phyloP scores from a whole-genome alignment of 495 filamentous ascomycete genomes.

The Cercophora samala region DNA sequence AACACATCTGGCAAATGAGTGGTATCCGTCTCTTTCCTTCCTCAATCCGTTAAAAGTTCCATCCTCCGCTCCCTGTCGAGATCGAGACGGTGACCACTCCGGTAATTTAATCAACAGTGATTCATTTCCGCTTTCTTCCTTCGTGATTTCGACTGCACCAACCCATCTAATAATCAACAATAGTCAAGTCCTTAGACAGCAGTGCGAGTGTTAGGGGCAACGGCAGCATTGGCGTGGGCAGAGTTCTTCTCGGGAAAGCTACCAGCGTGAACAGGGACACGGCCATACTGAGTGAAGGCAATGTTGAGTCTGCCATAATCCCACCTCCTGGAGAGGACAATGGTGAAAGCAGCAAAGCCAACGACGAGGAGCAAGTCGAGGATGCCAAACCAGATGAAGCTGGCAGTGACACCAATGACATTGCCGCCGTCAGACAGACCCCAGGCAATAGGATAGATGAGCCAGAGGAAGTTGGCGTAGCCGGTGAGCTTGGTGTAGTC shows the following conservation, averaged over 20 bases:
- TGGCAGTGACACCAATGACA: slow-evolving; percentile 38
- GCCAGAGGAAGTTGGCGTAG: slow-evolving; percentile 47
- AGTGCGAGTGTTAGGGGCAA: not conserved
- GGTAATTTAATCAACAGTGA: not conserved
- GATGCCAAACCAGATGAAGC: slow-evolving; percentile 47
- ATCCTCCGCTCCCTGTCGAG: not conserved
- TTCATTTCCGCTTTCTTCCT: not conserved
- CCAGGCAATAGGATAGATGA: slow-evolving; percentile 49
- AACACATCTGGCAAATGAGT: not conserved
- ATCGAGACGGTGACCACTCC: not conserved
- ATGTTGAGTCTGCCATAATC: slow-evolving; percentile 48
- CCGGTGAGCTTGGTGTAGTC: slow-evolving; percentile 42
- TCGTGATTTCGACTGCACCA: no score
- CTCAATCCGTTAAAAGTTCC: not conserved
- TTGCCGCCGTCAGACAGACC: slow-evolving; percentile 49
- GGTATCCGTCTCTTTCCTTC: not conserved
- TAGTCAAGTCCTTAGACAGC: slow-evolving; percentile 20
- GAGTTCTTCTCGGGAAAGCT: slow-evolving; percentile 45
- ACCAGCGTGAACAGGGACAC: slow-evolving; percentile 38
- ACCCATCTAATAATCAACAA: no score
- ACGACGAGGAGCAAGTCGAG: slow-evolving; percentile 43
- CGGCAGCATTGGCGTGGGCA: slow-evolving; percentile 23
- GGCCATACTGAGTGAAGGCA: slow-evolving; percentile 54
- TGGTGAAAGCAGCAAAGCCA: slow-evolving; percentile 34
- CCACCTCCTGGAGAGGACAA: slow-evolving; percentile 43